These are phyloP conservation scores for Scortechinia acanthostroma DNA, from an alignment of 2,329 filamentous ascomycete species.

Conservation along the genomic window DNA sequence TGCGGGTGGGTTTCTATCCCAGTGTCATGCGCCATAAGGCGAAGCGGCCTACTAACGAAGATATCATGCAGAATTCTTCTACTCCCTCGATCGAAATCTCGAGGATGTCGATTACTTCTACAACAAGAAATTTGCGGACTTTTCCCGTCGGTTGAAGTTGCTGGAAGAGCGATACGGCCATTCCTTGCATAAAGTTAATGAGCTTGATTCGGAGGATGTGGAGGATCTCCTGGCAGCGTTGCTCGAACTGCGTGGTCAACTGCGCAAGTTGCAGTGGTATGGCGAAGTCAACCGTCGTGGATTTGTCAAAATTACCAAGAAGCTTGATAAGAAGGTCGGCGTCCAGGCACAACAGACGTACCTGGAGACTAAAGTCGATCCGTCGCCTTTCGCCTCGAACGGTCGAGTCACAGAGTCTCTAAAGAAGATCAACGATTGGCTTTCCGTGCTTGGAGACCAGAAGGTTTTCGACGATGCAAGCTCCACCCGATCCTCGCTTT, in stretches of 20 bases:
- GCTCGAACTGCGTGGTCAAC: constrained; percentile 76
- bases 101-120: constrained; percentile 96
- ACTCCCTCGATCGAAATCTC: constrained; percentile 89
- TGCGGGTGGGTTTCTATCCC: constrained; percentile 54
- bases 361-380: constrained; percentile 82
- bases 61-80: constrained; percentile 93
- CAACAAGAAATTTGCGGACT: constrained; percentile 87
- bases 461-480: constrained; percentile 53
- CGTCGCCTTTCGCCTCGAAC: constrained; percentile 78
- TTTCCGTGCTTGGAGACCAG: constrained; percentile 73
- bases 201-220: constrained; percentile 61
- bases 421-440: constrained; percentile 77
- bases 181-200: constrained; percentile 49
- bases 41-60: too few relatives aligned
- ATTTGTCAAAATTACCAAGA: constrained; percentile 98
- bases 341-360: constrained; percentile 77
- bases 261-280: constrained; percentile 94
- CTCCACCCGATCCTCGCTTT: constrained; percentile 63
- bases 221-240: constrained; percentile 87
- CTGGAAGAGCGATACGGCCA: constrained; percentile 82
- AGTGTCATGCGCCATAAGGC: neutral
- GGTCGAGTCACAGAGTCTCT: constrained; percentile 37
- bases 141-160: constrained; percentile 74
- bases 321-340: constrained; percentile 88
- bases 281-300: constrained; percentile 91